Conservation (phyloP, 73 alveolate species). For the Tetrahymena borealis region DNA sequence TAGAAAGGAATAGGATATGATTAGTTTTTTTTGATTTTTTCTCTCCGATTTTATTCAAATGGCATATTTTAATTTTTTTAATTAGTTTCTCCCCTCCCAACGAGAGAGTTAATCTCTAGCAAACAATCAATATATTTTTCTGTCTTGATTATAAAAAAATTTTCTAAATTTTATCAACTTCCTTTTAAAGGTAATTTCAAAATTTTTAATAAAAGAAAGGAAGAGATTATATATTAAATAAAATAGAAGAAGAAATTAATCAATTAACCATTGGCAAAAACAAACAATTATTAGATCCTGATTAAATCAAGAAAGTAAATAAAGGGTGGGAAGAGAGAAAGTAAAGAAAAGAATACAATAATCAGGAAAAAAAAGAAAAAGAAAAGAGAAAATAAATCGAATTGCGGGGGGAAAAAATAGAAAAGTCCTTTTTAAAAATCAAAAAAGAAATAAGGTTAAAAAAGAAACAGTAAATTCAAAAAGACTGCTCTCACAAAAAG, state of each 20-base stretch:
- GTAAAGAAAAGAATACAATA: not conserved
- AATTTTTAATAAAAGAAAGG: not conserved
- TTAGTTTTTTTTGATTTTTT: not conserved
- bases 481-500: not conserved
- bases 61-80: not conserved
- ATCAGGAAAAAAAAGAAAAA: not conserved
- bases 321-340: constrained; percentile 5
- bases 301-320: not conserved
- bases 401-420: constrained; percentile 1
- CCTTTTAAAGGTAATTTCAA: not conserved
- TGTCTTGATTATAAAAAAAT: not conserved
- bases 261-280: not conserved
- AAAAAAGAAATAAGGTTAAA: not conserved
- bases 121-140: not conserved
- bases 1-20: not conserved
- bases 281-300: not conserved
- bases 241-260: not conserved
- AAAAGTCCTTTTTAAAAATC: not conserved
- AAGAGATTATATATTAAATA: not conserved
- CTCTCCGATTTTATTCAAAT: not conserved
- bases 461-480: not conserved
- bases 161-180: not conserved
- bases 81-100: not conserved
- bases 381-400: not conserved
- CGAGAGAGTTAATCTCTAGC: not conserved